These are phyloP conservation scores for Aspergillus sojae DNA, from an alignment of 2,329 filamentous ascomycete species.

Conservation along the genomic window DNA sequence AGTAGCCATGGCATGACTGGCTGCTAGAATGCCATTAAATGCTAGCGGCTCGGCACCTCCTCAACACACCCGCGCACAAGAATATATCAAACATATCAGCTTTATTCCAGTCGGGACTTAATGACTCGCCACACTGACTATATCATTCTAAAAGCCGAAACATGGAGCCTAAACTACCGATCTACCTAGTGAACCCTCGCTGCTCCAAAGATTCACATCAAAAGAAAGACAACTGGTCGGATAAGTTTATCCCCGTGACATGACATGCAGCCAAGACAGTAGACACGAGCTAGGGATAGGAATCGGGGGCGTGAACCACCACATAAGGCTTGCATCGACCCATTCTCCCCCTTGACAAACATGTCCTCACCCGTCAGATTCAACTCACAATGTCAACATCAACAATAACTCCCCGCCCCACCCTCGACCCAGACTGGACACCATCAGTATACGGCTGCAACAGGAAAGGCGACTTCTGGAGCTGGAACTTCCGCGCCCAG, in stretches of 20 bases:
- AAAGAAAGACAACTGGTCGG: not conserved
- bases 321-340: not conserved
- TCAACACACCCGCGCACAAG: too few relatives aligned
- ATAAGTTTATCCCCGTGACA: not conserved
- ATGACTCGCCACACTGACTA: not conserved
- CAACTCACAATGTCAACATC: not conserved
- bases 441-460: conserved; percentile 3
- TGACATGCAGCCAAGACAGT: not conserved
- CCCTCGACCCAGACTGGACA: not conserved
- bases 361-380: not conserved
- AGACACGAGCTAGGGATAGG: not conserved
- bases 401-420: not conserved
- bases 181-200: not conserved
- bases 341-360: not conserved
- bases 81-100: too few relatives aligned
- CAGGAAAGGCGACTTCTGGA: conserved; percentile 1
- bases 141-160: not conserved
- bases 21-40: too few relatives aligned
- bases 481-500: not conserved
- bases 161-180: not conserved
- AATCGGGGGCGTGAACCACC: not conserved
- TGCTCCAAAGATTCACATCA: not conserved
- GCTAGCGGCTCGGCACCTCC: not conserved
- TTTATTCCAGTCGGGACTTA: not conserved
- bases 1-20: too few relatives aligned